These are phyloP conservation scores for Lyophyllum decastes DNA, from an alignment of 768 basidiomycete genomes.

Conservation along the genomic window DNA sequence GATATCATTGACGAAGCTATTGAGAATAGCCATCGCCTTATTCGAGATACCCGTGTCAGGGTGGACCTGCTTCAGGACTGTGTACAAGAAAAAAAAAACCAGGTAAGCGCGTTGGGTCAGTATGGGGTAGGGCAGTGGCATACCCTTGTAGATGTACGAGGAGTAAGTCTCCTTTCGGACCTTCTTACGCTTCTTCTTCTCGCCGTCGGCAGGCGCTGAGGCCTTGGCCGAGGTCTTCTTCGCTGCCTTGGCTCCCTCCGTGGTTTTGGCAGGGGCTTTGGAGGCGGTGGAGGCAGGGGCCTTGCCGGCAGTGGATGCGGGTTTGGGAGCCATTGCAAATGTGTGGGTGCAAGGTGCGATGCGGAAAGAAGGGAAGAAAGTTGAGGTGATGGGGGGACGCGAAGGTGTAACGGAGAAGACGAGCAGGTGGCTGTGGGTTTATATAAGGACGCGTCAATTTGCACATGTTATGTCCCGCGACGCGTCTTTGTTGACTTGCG, in stretches of 20 bases:
- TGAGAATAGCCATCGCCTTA: slow-evolving; percentile 92
- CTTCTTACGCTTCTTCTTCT: slow-evolving; percentile 92
- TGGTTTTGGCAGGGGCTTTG: slow-evolving; percentile 70
- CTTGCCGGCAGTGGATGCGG: slow-evolving; percentile 80
- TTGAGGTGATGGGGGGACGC: slow-evolving; percentile 34
- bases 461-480: slow-evolving; percentile 40
- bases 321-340: slow-evolving; percentile 73
- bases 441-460: slow-evolving; percentile 49
- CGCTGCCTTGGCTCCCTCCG: slow-evolving; percentile 68
- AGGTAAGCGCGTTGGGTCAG: background rate
- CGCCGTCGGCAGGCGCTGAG: slow-evolving; percentile 57
- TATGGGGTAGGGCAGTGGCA: background rate
- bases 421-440: slow-evolving; percentile 23
- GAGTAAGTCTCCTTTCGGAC: slow-evolving; percentile 90
- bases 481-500: slow-evolving; percentile 38
- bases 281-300: slow-evolving; percentile 69
- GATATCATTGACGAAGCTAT: slow-evolving; percentile 93
- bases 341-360: background rate
- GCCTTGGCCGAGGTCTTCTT: slow-evolving; percentile 71
- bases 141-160: slow-evolving; percentile 94
- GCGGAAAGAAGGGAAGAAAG: slow-evolving; percentile 7
- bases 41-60: slow-evolving; percentile 99
- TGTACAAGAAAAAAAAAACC: background rate
- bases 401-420: slow-evolving; percentile 23
- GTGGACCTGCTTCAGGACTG: slow-evolving; percentile 96